Evolutionary conservation across 306 rosid genomes (phyloP), one percentile per base, ranked within the genome.

Genomic region (Herpetospermum pedunculosum): DNA sequence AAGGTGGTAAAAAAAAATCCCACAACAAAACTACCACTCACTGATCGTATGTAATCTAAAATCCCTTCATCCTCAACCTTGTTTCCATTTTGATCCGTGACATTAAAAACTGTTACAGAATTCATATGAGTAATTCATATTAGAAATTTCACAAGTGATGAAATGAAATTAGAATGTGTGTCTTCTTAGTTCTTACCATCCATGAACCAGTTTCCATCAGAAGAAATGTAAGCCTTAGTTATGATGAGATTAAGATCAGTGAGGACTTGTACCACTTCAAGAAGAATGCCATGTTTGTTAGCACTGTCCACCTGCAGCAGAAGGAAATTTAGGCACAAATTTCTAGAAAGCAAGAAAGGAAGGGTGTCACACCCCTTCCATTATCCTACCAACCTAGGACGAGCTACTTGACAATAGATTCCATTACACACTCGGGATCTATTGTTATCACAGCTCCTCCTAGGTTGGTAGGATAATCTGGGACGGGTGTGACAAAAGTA

Each of bases 41-140:
- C 98, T 84, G 88, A 89, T 76, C 34, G 73, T 77, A 93, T 89
- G 78, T 93, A 93, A 32, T 87, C 91, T 80, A 91, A 77, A 83
- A 91, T 79, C 37, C 80, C 91, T 79, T 87, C 92, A 81, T 93
- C 92, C 5, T 88, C 84, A 62, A 93, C 84, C 84, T 91, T 93
- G 82, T 85, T 89, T 73, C 97, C 97, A 77, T 91, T 87, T 84
- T 91, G 91, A 81, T 80, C 96, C 44, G 97, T 93, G 82, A 93
- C 96, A 85, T 93, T 83, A 74, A 93, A 93, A 83, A 93, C 98
- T 93, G 87, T 37, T 38, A 14, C 49, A 50, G n/a, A 50, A 73
- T 32, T 73, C 49, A 35, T 1, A 52, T 32, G n/a, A 67, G 40
- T 18, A 3, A 65, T 65, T 14, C n/a, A 57, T 14, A 26, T 13